Evolutionary conservation across 441 rosid genomes (phyloP), one percentile per base, ranked within the genome.

Genomic region (Adansonia madagascariensis): DNA sequence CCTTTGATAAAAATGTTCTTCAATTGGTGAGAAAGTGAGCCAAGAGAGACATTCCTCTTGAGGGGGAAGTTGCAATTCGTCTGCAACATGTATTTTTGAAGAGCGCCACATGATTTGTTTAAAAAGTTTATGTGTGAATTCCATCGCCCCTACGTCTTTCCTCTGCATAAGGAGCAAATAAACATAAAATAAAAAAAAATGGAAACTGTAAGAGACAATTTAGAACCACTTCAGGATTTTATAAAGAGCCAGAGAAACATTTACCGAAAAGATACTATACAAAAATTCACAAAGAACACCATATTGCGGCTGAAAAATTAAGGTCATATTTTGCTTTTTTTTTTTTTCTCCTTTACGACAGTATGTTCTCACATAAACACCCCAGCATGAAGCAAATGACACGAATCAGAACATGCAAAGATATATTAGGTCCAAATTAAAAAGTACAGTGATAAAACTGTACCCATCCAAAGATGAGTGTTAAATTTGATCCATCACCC

Each of bases 91-190:
- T 63, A 83, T 5, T 86, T 96, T 96, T 55, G 98, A 90, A 82
- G 99, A 94, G 70, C 99, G 98, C 99, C 98, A 96, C 98, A 96
- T 92, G 56, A 96, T 85, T 80, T 88, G 89, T 84, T 88, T 94
- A 86, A 92, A 96, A 80, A 90, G 74, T 1, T 82, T 86, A 77
- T 91, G 97, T 7, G 97, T 86, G 78, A 91, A 94, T 63, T 89
- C 94, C 92, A 92, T 86, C 41, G 97, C 97, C 70, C 87, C 85
- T 59, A 56, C 80, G 69, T 92, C 96, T 81, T 85, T 83, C 79
- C 87, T 91, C 99, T 96, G 90, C 71, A 79, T 82, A 83, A 74
- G 64, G 47, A 72, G 77, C 3, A 55, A 12, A 31, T 52, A 72
- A 4, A 22, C 8, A 62, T 31, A 62, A 17, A 46, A 46, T 7